Evolutionary conservation across 768 basidiomycete species (phyloP).

Genomic region (Boletus rubroflammeus): DNA sequence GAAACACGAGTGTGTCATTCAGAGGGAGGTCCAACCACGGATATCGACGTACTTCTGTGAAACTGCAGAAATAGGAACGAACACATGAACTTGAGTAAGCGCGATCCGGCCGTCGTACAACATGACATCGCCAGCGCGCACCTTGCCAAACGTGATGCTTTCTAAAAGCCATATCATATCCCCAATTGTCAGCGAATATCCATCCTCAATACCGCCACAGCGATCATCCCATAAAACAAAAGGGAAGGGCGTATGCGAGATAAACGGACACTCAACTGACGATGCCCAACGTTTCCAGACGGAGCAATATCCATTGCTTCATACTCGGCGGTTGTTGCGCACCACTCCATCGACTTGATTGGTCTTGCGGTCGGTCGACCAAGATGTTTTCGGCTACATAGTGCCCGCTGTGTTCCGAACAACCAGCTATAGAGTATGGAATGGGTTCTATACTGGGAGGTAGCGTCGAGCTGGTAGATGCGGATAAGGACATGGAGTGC

Average conservation of each 20-base stretch:
- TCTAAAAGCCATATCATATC: constrained; percentile 36
- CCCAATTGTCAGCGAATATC: constrained; percentile 7
- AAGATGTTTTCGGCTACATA: constrained; percentile 71
- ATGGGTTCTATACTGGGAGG: constrained; percentile 23
- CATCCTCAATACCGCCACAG: neutral
- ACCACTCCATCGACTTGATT: constrained; percentile 73
- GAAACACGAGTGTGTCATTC: constrained; percentile 1
- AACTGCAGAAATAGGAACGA: constrained; percentile 8
- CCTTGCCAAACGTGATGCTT: constrained; percentile 80
- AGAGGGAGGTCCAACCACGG: neutral
- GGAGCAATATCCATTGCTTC: constrained; percentile 70
- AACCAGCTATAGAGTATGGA: constrained; percentile 54
- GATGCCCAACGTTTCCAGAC: constrained; percentile 54
- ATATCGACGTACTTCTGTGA: constrained; percentile 25
- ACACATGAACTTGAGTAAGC: neutral
- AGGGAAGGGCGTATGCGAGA: neutral
- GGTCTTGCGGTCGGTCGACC: constrained; percentile 58
- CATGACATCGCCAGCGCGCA: constrained; percentile 29
- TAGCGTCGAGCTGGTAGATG: neutral
- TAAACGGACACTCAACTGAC: constrained; percentile 52
- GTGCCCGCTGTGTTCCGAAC: constrained; percentile 68
- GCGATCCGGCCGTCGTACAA: neutral
- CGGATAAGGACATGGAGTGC: constrained; percentile 8
- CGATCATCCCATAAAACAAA: neutral
- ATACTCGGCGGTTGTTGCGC: constrained; percentile 51